A percentile compares a stretch with the other conserved stretches of the same genome.
These are phyloP conservation scores for Brassica carinata DNA, from an alignment of 345 rosid species.

Conservation along the genomic window DNA sequence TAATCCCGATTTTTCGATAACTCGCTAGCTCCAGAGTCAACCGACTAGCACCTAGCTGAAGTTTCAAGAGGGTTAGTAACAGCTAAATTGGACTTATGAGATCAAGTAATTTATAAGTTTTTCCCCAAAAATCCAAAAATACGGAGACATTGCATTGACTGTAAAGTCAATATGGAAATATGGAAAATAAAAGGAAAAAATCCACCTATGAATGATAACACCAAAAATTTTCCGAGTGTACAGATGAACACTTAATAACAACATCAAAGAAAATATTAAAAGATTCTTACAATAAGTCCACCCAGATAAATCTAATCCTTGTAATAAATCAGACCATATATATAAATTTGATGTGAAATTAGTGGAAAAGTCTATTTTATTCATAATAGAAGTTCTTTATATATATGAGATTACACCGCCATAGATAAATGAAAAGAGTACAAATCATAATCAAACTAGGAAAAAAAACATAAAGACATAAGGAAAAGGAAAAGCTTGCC, in stretches of 20 bases:
- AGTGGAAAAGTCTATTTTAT: no score
- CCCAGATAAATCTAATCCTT: constrained; percentile 12
- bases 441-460: no score
- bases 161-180: constrained; percentile 13
- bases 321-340: constrained; percentile 39
- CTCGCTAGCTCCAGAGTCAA: no score
- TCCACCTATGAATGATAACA: constrained; percentile 12
- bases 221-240: neutral
- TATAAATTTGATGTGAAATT: neutral
- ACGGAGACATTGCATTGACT: constrained; percentile 28
- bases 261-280: neutral
- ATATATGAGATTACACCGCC: no score
- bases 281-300: constrained; percentile 4
- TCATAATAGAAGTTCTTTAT: no score
- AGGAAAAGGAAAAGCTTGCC: no score
- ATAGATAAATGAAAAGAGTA: no score
- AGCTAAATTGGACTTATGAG: constrained; percentile 6
- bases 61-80: no score
- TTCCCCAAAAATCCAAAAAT: neutral
- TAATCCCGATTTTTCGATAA: no score
- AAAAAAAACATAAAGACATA: no score
- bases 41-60: no score
- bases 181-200: constrained; percentile 8
- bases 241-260: neutral
- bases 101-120: neutral